Conservation (phyloP, 805 yeast genomes). For the Ogataea siamensis region DNA sequence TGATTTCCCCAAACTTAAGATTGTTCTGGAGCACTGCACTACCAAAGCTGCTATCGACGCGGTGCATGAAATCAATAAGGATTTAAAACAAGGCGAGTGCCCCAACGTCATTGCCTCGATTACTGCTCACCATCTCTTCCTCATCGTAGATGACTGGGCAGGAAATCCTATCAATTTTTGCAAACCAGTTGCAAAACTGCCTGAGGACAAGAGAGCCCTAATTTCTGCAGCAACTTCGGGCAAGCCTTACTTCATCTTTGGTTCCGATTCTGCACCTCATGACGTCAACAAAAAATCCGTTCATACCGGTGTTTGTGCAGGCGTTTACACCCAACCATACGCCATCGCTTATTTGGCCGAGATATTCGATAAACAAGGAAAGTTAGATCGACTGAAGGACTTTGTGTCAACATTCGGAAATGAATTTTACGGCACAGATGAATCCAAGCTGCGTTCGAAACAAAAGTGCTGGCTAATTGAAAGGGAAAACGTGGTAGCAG, state of each 20-base stretch:
- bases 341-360: slow-evolving; percentile 85
- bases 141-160: slow-evolving; percentile 94
- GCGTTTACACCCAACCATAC: slow-evolving; percentile 87
- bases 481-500: slow-evolving; percentile 57
- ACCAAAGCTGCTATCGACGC: slow-evolving; percentile 84
- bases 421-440: slow-evolving; percentile 61
- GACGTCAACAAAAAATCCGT: slow-evolving; percentile 75
- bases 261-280: slow-evolving; percentile 98
- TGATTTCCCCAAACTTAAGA: slow-evolving; percentile 83
- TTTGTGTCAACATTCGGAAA: slow-evolving; percentile 79
- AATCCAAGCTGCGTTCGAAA: slow-evolving; percentile 40
- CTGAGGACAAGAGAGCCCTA: slow-evolving; percentile 76
- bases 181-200: slow-evolving; percentile 96
- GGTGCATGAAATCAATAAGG: slow-evolving; percentile 60
- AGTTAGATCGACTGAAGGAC: slow-evolving; percentile 61
- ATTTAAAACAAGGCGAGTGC: slow-evolving; percentile 29
- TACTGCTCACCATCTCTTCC: slow-evolving; percentile 90
- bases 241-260: slow-evolving; percentile 89
- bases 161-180: slow-evolving; percentile 94
- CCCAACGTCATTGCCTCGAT: slow-evolving; percentile 84
- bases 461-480: slow-evolving; percentile 57
- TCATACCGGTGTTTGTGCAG: slow-evolving; percentile 91
- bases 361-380: slow-evolving; percentile 65
- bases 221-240: slow-evolving; percentile 90
- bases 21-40: slow-evolving; percentile 93